A percentile compares a stretch with the other conserved stretches of the same genome.
phyloP scores from a whole-genome alignment of 164 flowering plant species.

The Vitis labrusca region DNA sequence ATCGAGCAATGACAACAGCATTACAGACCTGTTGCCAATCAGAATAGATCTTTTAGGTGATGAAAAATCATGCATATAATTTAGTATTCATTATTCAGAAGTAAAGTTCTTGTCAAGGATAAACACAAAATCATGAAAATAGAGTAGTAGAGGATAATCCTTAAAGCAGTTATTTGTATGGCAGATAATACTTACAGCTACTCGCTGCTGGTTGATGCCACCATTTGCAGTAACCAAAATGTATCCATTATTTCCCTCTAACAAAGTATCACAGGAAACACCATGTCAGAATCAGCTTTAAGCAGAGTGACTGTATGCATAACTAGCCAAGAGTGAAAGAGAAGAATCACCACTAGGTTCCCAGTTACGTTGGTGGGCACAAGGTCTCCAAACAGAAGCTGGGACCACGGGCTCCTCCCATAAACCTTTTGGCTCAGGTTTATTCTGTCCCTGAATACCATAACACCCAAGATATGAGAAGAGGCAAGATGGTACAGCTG shows the following conservation, averaged over 20 bases:
- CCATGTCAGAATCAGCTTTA: slow-evolving; percentile 5
- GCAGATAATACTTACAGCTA: slow-evolving; percentile 72
- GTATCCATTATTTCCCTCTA: slow-evolving; percentile 83
- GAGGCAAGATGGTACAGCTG: slow-evolving; percentile 5
- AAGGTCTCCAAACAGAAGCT: slow-evolving; percentile 84
- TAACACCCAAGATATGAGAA: neutral
- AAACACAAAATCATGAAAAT: slow-evolving; percentile 2
- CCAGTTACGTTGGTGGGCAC: slow-evolving; percentile 78
- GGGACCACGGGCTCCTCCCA: slow-evolving; percentile 78
- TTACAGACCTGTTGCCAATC: slow-evolving; percentile 75
- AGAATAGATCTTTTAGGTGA: slow-evolving; percentile 8
- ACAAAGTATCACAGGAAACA: slow-evolving; percentile 13
- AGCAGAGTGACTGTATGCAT: neutral
- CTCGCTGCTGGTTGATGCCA: slow-evolving; percentile 97
- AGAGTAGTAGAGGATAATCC: neutral
- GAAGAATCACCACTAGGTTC: slow-evolving; percentile 60
- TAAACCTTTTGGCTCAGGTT: slow-evolving; percentile 86
- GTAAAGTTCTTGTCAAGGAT: slow-evolving; percentile 1
- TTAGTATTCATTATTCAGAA: neutral
- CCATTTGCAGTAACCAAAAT: slow-evolving; percentile 97
- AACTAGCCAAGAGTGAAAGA: slow-evolving; percentile 14
- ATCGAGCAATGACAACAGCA: slow-evolving; percentile 85
- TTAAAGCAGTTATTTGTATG: neutral
- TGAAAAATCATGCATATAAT: slow-evolving; percentile 3
- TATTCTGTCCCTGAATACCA: slow-evolving; percentile 52